Conservation (phyloP, 140 eudicot genomes). For the Cichorium intybus region DNA sequence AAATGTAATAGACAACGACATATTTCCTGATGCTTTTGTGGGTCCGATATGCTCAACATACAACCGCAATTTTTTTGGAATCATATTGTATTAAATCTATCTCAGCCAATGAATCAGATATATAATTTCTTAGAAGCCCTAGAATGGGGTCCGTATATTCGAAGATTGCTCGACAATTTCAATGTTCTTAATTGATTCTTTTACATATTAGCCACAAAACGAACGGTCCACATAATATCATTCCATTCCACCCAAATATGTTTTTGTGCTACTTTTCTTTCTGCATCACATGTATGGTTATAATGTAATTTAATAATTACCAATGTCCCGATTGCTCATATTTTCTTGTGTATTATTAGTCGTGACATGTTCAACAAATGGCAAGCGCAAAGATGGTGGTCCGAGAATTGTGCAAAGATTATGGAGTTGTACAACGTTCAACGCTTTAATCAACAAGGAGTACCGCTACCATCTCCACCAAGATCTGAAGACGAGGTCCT, state of each 20-base stretch:
- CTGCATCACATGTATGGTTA: neutral
- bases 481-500: slow-evolving; percentile 76
- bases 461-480: slow-evolving; percentile 59
- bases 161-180: slow-evolving; percentile 10
- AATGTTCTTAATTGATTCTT: slow-evolving; percentile 21
- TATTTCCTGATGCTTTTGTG: slow-evolving; percentile 20
- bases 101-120: slow-evolving; percentile 10
- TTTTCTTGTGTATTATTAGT: slow-evolving; percentile 36
- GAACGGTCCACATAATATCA: neutral
- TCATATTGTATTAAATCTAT: neutral
- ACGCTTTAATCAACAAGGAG: slow-evolving; percentile 55
- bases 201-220: neutral
- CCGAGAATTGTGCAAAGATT: slow-evolving; percentile 84
- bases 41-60: slow-evolving; percentile 14
- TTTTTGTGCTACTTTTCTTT: neutral
- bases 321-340: neutral
- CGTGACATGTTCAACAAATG: slow-evolving; percentile 90
- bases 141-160: slow-evolving; percentile 12
- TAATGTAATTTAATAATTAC: neutral
- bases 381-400: slow-evolving; percentile 99
- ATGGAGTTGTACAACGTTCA: slow-evolving; percentile 95
- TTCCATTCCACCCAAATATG: neutral
- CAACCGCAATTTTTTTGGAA: slow-evolving; percentile 17
- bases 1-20: slow-evolving; percentile 29
- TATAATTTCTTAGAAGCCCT: neutral